Percentiles rank a stretch among this genome's conserved stretches.
These are phyloP conservation scores for Fabrea salina DNA, from an alignment of 169 alveolate species.

Conservation along the genomic window DNA sequence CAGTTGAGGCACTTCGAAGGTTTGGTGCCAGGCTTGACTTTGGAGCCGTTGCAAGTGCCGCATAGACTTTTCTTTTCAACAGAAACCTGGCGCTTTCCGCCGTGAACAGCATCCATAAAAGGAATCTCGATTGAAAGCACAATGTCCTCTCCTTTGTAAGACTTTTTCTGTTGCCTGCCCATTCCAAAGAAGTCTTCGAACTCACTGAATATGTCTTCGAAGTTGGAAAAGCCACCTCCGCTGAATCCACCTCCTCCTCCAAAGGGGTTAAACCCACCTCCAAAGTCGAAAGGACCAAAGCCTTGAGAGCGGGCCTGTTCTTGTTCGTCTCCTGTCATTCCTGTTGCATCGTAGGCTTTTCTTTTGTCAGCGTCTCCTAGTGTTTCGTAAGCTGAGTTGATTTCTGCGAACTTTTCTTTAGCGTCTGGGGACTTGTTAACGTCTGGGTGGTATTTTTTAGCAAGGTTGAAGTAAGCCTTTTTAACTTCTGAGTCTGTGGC, in stretches of 20 bases:
- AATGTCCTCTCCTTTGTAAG: slow-evolving; percentile 47
- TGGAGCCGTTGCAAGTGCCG: slow-evolving; percentile 53
- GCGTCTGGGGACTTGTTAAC: slow-evolving; percentile 78
- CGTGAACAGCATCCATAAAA: slow-evolving; percentile 62
- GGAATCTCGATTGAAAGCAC: slow-evolving; percentile 41
- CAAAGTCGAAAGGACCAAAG: slow-evolving; percentile 1
- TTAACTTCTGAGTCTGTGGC: slow-evolving; percentile 87
- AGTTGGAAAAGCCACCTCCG: slow-evolving; percentile 25
- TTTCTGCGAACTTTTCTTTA: slow-evolving; percentile 64
- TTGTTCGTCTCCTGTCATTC: slow-evolving; percentile 37
- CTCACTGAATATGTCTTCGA: slow-evolving; percentile 30
- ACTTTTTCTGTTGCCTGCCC: background rate
- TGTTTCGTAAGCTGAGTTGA: slow-evolving; percentile 74
- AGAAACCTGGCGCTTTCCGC: slow-evolving; percentile 35
- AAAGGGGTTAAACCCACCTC: slow-evolving; percentile 26
- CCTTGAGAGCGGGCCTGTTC: slow-evolving; percentile 10
- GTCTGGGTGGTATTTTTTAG: slow-evolving; percentile 93
- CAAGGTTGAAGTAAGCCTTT: slow-evolving; percentile 87
- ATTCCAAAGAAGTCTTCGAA: slow-evolving; percentile 30
- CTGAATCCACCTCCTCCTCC: too few species aligned
- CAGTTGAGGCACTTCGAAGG: slow-evolving; percentile 47
- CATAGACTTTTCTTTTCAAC: slow-evolving; percentile 38
- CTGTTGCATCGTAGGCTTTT: slow-evolving; percentile 48
- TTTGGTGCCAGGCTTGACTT: slow-evolving; percentile 54
- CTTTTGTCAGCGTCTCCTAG: slow-evolving; percentile 44